Evolutionary conservation across 768 basidiomycete species (phyloP), one percentile per base, ranked within the genome.

Genomic region (Lactarius hengduanensis): DNA sequence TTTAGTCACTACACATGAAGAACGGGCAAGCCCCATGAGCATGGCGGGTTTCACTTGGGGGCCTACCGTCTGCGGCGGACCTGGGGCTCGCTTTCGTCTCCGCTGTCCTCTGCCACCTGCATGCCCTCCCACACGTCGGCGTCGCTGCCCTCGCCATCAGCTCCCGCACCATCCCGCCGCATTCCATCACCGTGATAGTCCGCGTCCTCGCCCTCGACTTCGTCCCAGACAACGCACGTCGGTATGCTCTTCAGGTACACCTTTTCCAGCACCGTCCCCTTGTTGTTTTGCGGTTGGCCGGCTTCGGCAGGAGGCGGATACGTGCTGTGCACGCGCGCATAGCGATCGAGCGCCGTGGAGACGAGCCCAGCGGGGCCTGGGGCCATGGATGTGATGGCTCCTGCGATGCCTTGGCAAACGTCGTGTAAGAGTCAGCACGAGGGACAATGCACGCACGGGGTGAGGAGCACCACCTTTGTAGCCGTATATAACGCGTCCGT

Each of bases 61-160:
- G 41, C 64, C 22, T 67, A 73, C 57, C 74, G 74, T 75, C 67
- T 71, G 74, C 47, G 62, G 22, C 36, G 70, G 43, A 47, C 59
- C 26, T 34, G 71, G 57, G 71, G 70, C 40, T 76, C 75, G 47
- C 74, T 74, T 26, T 64, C 68, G 38, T 59, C 58, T 61, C 75
- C 75, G 36, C 77, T 78, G 47, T 79, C 81, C 5, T 77, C 82
- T 47, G 82, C 78, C 59, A 82, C 78, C 68, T 85, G 78, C 85
- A 93, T 85, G 30, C 77, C 78, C 63, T 86, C 80, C 91, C 91
- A 92, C 36, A 91, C 73, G 43, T 86, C 86, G 11, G 88, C 62
- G 0, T 62, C 65, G 15, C 40, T 60, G 2, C 32, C 60, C 2
- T 50, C 43, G 11, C 38, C n/a, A 16, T 82, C 85, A 16, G 80